Evolutionary conservation across 495 filamentous ascomycete species (phyloP).

Genomic region (Aspergillus sparsus): DNA sequence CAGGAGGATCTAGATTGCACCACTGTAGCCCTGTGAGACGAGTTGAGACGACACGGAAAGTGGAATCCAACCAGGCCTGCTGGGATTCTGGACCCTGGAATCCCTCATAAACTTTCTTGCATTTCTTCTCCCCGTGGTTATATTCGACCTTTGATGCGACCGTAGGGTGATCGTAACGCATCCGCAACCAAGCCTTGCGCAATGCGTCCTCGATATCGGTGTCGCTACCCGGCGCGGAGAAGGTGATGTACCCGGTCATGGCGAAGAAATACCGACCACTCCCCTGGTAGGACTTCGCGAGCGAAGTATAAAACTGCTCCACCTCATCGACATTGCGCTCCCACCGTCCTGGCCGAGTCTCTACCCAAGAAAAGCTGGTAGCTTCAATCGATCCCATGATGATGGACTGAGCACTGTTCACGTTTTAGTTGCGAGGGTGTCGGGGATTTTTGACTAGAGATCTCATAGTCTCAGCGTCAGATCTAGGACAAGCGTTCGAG

Average conservation of each 20-base stretch:
- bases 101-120: constrained; percentile 42
- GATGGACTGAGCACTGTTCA: background rate
- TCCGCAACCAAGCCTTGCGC: constrained; percentile 40
- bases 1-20: constrained; percentile 44
- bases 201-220: constrained; percentile 31
- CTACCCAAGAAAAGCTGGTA: constrained; percentile 11
- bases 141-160: constrained; percentile 41
- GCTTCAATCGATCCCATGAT: constrained; percentile 12
- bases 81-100: constrained; percentile 20
- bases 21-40: constrained; percentile 36
- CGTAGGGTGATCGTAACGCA: constrained; percentile 47
- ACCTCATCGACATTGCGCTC: constrained; percentile 48
- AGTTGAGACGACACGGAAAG: constrained; percentile 35
- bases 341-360: constrained; percentile 29
- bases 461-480: background rate
- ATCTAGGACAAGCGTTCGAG: background rate
- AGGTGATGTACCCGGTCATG: constrained; percentile 35
- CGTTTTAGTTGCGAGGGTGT: background rate
- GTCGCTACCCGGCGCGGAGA: constrained; percentile 12
- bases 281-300: constrained; percentile 38
- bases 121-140: constrained; percentile 26
- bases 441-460: background rate
- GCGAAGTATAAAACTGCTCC: constrained; percentile 43
- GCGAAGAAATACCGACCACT: constrained; percentile 44
- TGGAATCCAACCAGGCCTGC: constrained; percentile 37